Percentiles rank a stretch among this genome's conserved stretches.
Evolutionary conservation across 768 basidiomycete species (phyloP).

Genomic region (Russula sp.): DNA sequence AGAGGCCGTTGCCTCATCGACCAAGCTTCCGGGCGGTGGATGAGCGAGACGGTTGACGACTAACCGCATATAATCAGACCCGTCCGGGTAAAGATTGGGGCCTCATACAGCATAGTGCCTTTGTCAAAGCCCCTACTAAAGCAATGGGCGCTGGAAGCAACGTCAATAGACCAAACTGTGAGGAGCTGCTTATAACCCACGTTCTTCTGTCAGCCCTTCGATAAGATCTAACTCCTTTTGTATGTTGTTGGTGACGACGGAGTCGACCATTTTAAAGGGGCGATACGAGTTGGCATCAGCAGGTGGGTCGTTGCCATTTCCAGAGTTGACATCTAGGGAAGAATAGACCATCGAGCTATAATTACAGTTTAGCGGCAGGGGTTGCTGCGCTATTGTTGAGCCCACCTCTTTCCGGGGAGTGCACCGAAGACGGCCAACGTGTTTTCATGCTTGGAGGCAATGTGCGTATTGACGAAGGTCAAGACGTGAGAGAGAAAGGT

Average conservation of each 20-base stretch:
- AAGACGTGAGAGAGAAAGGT: constrained; percentile 82
- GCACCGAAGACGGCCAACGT: constrained; percentile 90
- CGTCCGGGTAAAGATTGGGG: not conserved
- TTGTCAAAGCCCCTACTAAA: constrained; percentile 86
- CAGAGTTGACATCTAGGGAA: constrained; percentile 49
- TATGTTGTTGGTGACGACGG: constrained; percentile 59
- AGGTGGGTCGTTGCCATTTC: constrained; percentile 37
- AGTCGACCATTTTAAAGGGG: constrained; percentile 77
- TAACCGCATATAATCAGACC: constrained; percentile 40
- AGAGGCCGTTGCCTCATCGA: constrained; percentile 38
- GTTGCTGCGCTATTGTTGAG: not conserved
- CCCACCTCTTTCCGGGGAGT: constrained; percentile 75
- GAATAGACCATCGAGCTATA: constrained; percentile 75
- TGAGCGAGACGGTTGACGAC: constrained; percentile 61
- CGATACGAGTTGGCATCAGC: constrained; percentile 80
- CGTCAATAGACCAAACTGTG: constrained; percentile 25
- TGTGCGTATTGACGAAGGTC: constrained; percentile 89
- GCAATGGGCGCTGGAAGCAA: constrained; percentile 52
- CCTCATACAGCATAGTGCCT: constrained; percentile 82
- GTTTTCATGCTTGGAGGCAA: constrained; percentile 90
- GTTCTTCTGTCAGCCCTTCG: constrained; percentile 49
- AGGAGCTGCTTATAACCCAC: constrained; percentile 35
- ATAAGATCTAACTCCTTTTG: constrained; percentile 58
- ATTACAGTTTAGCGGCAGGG: constrained; percentile 6
- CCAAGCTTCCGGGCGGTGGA: constrained; percentile 35